Base-by-base conservation (phyloP, 441 rosid species). In the Hura crepitans region DNA sequence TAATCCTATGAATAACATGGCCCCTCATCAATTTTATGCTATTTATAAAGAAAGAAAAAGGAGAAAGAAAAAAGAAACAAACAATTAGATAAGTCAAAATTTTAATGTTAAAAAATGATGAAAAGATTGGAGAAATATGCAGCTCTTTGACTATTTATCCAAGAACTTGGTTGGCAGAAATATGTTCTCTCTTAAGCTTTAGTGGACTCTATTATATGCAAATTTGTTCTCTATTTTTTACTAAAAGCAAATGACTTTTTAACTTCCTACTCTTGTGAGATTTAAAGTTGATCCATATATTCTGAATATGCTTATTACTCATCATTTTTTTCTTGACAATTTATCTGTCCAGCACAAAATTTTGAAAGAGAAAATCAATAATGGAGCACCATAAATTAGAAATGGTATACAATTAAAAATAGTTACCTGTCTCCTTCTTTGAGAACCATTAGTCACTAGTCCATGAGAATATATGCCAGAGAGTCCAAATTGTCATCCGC, bases 231-330 rank as follows among this genome's bases (percentile, higher is more conserved):
- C n/a, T n/a, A n/a, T n/a, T n/a, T n/a, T n/a, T n/a, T n/a, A n/a
- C n/a, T n/a, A 81, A 78, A 89, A 75, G 83, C 89, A 65, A 97
- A 89, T 53, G 86, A 65, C 64, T 74, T 81, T 72, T 86, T 88
- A 61, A 81, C 72, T 33, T 76, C 81, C 65, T 83, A 85, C 78
- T 79, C 85, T 70, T 82, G 63, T 85, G 74, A 69, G 94, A 85
- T 31, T 85, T 91, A 22, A 97, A 87, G 75, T 84, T 90, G 69
- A 95, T 73, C 81, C 92, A 75, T 27, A 87, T 86, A 73, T 88
- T 92, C 77, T 95, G 92, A 2, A 97, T 96, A 81, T 90, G 97
- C 74, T 92, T 94, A 65, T 92, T 90, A 83, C 82, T 89, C 96
- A 94, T 78, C 82, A 94, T 92, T 80, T 87, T n/a, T 87, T 80